Evolutionary conservation across 345 rosid species (phyloP), one percentile per base, ranked within the genome.

Genomic region (Crucihimalaya himalaica): DNA sequence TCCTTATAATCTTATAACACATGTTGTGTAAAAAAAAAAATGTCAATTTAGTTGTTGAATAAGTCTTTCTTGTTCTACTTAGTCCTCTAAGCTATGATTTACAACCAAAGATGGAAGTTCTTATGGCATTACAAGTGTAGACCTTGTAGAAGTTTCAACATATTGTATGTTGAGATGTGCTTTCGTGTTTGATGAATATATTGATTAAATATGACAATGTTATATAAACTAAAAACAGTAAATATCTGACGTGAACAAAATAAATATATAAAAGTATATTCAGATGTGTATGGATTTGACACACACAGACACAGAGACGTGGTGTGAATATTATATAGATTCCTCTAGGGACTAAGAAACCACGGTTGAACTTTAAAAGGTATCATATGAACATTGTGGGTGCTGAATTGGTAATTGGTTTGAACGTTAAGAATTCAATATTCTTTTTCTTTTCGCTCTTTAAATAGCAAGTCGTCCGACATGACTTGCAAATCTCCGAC

Each of bases 391-490:
- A 6, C 52, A 60, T 37, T 32, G 42, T 18, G 46, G 61, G 11
- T 61, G 51, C 52, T 61, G 60, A 37, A 18, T 16, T 32, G 57
- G 71, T 43, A 39, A 43, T 45, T 6, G 21, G 57, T 73, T 57
- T 55, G 65, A 73, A 64, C 57, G 57, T 65, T 32, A 31, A 32
- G 63, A 29, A 12, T 23, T 43, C 35, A 43, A 5, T 43, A 16
- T 55, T 23, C 10, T 5, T 29, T 46, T 29, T 46, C 10, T 29
- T 64, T 31, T 35, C 8, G 39, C 39, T 55, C 57, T n/a, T 13
- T 32, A 55, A 63, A 32, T 64, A 63, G 50, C 5, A 73, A 73
- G 47, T 55, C 65, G 48, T 55, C 63, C 34, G 63, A 64, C 46
- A 53, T 16, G 71, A 55, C 77, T 55, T 57, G 57, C 35, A 53